Percentiles rank a stretch among this genome's conserved stretches.
Evolutionary conservation across 495 filamentous ascomycete genomes (phyloP).

Genomic region (Hypoxylon subgilvum): DNA sequence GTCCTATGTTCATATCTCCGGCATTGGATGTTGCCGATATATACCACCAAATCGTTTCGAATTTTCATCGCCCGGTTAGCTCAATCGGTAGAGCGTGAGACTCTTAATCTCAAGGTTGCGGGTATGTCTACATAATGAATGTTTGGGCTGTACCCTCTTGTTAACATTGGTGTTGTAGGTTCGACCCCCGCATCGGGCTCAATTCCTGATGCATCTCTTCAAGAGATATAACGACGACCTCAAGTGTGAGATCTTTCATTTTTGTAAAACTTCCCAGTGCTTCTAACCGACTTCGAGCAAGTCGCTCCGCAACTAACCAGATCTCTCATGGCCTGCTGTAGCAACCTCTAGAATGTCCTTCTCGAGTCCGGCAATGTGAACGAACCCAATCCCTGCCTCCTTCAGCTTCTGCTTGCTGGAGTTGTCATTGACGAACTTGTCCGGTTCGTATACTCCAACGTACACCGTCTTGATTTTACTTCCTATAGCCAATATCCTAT

Average conservation of each 20-base stretch:
- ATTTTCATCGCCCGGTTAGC: constrained; percentile 59
- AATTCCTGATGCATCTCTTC: constrained; percentile 42
- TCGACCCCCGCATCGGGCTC: constrained; percentile 49
- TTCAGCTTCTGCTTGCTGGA: constrained; percentile 72
- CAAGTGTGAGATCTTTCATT: background rate
- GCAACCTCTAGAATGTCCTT: constrained; percentile 80
- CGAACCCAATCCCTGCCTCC: constrained; percentile 74
- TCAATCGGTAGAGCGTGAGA: constrained; percentile 87
- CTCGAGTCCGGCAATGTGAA: constrained; percentile 77
- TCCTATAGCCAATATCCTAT: constrained; percentile 73
- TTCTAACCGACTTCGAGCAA: no score
- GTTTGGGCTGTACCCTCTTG: no score
- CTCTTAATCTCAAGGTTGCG: constrained; percentile 79
- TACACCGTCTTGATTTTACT: constrained; percentile 76
- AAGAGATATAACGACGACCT: constrained; percentile 11
- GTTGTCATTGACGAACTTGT: constrained; percentile 83
- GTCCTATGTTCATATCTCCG: no score
- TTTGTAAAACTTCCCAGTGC: no score
- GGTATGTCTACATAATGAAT: no score
- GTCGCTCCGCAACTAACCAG: background rate
- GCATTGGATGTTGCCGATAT: background rate
- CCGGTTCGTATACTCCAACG: constrained; percentile 86
- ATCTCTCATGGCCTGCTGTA: constrained; percentile 73
- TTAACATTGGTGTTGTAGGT: constrained; percentile 5
- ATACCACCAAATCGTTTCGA: background rate